Evolutionary conservation across 805 yeast genomes (phyloP).

Genomic region (Pichia nakasei): DNA sequence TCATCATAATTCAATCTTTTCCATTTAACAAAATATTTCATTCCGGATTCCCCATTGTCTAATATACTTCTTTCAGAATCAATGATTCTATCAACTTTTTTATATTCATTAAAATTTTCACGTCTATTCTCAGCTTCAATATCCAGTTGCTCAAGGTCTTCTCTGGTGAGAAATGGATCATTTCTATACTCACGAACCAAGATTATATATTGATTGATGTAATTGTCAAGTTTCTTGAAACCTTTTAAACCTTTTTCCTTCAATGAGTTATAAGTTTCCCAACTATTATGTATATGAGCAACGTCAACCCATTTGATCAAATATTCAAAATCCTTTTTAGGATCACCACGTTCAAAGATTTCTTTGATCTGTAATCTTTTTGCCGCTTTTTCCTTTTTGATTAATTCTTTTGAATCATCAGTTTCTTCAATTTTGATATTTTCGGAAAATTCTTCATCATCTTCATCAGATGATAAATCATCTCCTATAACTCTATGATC

Average conservation of each 20-base stretch:
- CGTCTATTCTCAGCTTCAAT: conserved; percentile 77
- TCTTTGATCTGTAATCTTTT: conserved; percentile 17
- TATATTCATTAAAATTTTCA: conserved; percentile 78
- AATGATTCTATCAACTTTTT: conserved; percentile 82
- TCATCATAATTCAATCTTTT: conserved; percentile 87
- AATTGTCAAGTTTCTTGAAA: conserved; percentile 79
- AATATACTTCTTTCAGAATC: conserved; percentile 64
- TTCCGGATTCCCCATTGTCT: conserved; percentile 55
- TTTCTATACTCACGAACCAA: conserved; percentile 66
- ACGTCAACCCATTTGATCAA: conserved; percentile 77
- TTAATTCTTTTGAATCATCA: conserved; percentile 17
- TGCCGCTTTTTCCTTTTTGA: conserved; percentile 26
- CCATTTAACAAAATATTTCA: conserved; percentile 91
- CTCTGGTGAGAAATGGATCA: conserved; percentile 79
- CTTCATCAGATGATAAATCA: conserved; percentile 11
- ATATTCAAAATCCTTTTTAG: conserved; percentile 52
- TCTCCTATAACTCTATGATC: conserved; percentile 41
- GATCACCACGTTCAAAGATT: conserved; percentile 27
- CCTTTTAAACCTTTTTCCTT: conserved; percentile 51
- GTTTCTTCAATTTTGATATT: neutral
- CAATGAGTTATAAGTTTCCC: conserved; percentile 64
- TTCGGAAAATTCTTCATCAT: conserved; percentile 3
- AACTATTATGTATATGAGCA: conserved; percentile 90
- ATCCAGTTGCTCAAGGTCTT: conserved; percentile 90
- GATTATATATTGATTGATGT: conserved; percentile 68